Evolutionary conservation across 352 stramenopile genomes (phyloP).

Genomic region (Phytopythium chamaehyphon): DNA sequence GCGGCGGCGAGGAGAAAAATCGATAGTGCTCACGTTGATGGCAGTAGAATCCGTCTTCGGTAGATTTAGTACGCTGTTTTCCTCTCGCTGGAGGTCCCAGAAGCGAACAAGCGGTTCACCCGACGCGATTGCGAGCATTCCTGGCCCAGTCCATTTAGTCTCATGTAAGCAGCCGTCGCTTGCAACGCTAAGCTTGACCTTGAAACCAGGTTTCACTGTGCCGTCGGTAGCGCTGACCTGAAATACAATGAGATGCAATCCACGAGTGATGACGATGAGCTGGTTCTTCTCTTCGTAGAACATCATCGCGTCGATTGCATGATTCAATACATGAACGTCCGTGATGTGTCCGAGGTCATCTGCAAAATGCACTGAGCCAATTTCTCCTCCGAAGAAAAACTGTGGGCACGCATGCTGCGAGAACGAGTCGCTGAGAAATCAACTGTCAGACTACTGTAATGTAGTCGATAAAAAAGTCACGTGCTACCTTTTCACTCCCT

Average conservation of each 20-base stretch:
- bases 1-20: conserved; percentile 86
- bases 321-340: conserved; percentile 83
- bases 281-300: conserved; percentile 79
- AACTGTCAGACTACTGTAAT: not conserved
- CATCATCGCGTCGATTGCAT: conserved; percentile 88
- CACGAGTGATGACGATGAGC: conserved; percentile 90
- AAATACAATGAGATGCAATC: conserved; percentile 87
- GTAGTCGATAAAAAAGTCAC: not conserved
- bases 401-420: conserved; percentile 60
- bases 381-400: conserved; percentile 94
- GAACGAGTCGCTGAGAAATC: conserved; percentile 34
- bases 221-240: conserved; percentile 78
- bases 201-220: conserved; percentile 79
- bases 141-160: conserved; percentile 86
- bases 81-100: conserved; percentile 89
- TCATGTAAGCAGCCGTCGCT: conserved; percentile 79
- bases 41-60: conserved; percentile 34
- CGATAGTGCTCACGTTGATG: conserved; percentile 81
- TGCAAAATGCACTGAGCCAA: conserved; percentile 86
- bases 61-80: conserved; percentile 90
- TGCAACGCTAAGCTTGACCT: conserved; percentile 88
- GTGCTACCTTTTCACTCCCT: conserved; percentile 34
- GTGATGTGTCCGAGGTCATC: conserved; percentile 92
- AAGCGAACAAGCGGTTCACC: conserved; percentile 89
- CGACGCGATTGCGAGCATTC: conserved; percentile 87